phyloP scores from a whole-genome alignment of 2,329 filamentous ascomycete species.

The Metarhizium album region DNA sequence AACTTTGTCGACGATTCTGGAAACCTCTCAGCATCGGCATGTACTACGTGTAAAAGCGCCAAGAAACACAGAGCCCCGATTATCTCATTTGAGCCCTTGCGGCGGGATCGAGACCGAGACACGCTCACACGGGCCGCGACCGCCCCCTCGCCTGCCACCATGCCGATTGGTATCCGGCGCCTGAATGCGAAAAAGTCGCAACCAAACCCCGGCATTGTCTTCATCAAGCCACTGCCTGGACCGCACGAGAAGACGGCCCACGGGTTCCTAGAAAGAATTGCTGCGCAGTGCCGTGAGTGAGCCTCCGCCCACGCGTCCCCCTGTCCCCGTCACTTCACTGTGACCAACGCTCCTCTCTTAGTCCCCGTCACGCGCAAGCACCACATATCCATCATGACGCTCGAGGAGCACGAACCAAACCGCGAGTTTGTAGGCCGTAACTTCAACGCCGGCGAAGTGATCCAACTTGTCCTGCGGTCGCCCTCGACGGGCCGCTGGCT shows the following conservation, averaged over 20 bases:
- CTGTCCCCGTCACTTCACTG: background rate
- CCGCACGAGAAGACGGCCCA: constrained; percentile 51
- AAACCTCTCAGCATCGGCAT: background rate
- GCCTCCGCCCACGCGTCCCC: constrained; percentile 11
- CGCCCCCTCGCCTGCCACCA: constrained; percentile 22
- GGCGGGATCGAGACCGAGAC: background rate
- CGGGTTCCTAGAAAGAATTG: constrained; percentile 65
- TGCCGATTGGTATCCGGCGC: constrained; percentile 70
- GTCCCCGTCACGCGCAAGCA: constrained; percentile 61
- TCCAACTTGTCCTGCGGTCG: constrained; percentile 72
- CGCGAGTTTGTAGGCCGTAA: constrained; percentile 77
- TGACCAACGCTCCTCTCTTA: constrained; percentile 13
- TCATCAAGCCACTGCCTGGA: constrained; percentile 70
- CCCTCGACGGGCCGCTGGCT: constrained; percentile 58
- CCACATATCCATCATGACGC: constrained; percentile 51
- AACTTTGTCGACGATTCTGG: background rate
- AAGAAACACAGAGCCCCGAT: background rate
- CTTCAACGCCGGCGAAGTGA: constrained; percentile 80
- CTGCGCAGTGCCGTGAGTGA: constrained; percentile 64
- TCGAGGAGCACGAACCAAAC: constrained; percentile 78
- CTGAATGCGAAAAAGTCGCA: constrained; percentile 65
- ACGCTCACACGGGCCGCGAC: background rate
- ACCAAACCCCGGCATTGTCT: constrained; percentile 69
- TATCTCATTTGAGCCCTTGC: background rate
- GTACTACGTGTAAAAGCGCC: background rate